phyloP scores from a whole-genome alignment of 2,329 filamentous ascomycete species.

The Samsoniella hepiali region DNA sequence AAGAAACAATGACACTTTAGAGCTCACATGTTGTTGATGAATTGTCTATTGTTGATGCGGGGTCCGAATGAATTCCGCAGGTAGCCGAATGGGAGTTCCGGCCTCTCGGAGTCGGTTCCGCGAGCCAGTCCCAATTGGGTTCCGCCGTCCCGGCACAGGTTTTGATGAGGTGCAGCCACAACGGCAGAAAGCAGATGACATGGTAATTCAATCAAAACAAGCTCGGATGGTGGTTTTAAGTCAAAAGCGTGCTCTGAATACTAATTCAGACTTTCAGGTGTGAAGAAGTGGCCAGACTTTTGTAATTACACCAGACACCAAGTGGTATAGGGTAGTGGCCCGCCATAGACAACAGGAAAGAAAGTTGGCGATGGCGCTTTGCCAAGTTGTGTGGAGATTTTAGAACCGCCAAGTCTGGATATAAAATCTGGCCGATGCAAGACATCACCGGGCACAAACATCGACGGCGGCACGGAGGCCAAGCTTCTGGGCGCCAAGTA shows the following conservation, averaged over 20 bases:
- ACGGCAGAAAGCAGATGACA: neutral
- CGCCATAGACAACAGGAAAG: no score
- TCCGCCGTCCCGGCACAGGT: neutral
- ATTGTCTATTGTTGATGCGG: neutral
- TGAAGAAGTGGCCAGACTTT: no score
- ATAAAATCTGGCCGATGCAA: neutral
- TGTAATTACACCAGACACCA: no score
- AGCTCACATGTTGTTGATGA: neutral
- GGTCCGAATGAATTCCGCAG: neutral
- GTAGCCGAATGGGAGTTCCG: conserved; percentile 8
- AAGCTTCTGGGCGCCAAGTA: conserved; percentile 7
- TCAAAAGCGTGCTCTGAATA: no score
- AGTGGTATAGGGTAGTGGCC: no score
- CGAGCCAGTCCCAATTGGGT: conserved; percentile 4
- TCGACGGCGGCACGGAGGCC: neutral
- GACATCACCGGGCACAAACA: no score
- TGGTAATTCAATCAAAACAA: neutral
- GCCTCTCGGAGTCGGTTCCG: conserved; percentile 9
- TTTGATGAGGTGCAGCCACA: neutral
- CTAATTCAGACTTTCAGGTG: no score
- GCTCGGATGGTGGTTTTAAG: no score
- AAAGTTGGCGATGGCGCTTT: no score
- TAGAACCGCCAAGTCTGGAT: no score
- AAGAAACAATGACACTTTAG: neutral
- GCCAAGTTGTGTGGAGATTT: no score